Evolutionary conservation across 2,329 filamentous ascomycete genomes (phyloP).

Genomic region (Emergomyces pasteurianus): DNA sequence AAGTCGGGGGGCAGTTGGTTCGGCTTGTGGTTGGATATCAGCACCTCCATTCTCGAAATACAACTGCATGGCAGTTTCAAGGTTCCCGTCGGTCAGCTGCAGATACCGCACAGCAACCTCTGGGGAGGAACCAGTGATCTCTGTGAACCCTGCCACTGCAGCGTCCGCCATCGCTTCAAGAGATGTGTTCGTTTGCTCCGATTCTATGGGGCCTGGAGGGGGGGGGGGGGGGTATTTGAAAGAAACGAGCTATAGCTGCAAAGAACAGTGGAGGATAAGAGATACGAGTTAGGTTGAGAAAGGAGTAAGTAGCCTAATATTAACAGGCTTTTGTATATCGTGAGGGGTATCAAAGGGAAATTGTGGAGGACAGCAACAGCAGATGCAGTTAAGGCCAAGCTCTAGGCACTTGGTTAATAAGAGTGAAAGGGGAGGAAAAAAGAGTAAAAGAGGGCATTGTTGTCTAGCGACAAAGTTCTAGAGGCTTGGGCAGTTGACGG

Average conservation of each 20-base stretch:
- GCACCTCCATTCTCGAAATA: constrained; percentile 78
- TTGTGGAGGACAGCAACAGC: neutral
- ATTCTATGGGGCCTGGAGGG: neutral
- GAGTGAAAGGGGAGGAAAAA: neutral
- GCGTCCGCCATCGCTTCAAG: constrained; percentile 52
- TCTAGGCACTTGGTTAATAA: neutral
- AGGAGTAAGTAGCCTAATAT: neutral
- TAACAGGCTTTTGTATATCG: neutral
- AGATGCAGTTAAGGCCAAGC: neutral
- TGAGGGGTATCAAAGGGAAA: neutral
- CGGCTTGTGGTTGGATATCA: constrained; percentile 38
- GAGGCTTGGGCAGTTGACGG: neutral
- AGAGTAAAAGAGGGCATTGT: neutral
- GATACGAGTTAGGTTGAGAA: neutral
- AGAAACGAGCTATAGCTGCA: too few species aligned
- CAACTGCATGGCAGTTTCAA: constrained; percentile 75
- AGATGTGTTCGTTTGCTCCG: neutral
- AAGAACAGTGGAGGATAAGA: neutral
- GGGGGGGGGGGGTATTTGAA: neutral
- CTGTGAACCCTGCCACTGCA: constrained; percentile 61
- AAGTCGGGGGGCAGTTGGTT: constrained; percentile 17
- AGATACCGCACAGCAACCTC: constrained; percentile 73
- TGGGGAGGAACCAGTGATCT: constrained; percentile 64
- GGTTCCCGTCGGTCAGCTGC: constrained; percentile 68
- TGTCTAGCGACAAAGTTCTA: neutral